Conservation (phyloP, 805 yeast genomes). For the Sugiyamaella americana region DNA sequence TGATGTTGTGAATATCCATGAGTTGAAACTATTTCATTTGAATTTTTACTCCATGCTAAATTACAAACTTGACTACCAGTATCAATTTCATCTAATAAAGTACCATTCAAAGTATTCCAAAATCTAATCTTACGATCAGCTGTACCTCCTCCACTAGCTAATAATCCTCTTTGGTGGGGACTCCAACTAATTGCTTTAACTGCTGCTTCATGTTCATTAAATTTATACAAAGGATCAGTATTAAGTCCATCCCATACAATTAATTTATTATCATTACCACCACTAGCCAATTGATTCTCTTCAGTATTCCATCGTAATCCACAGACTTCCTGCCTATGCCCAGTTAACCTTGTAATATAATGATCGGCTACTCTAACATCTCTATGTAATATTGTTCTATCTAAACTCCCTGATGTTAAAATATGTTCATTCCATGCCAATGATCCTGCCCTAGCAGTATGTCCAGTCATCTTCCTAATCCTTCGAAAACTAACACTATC, state of each 20-base stretch:
- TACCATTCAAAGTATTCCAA: slow-evolving; percentile 85
- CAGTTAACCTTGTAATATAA: slow-evolving; percentile 60
- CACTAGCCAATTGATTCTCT: slow-evolving; percentile 87
- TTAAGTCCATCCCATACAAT: slow-evolving; percentile 82
- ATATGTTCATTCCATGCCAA: slow-evolving; percentile 93
- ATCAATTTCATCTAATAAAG: slow-evolving; percentile 69
- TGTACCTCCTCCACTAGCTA: slow-evolving; percentile 97
- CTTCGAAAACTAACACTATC: slow-evolving; percentile 62
- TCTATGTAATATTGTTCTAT: slow-evolving; percentile 74
- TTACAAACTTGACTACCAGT: slow-evolving; percentile 97
- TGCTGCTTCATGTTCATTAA: slow-evolving; percentile 86
- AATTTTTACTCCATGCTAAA: slow-evolving; percentile 84
- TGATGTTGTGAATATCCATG: slow-evolving; percentile 93
- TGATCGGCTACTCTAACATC: slow-evolving; percentile 88
- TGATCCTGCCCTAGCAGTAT: slow-evolving; percentile 74
- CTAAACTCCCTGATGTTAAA: slow-evolving; percentile 81
- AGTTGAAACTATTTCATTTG: slow-evolving; percentile 87
- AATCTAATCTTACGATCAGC: slow-evolving; percentile 84
- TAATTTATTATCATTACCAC: slow-evolving; percentile 88
- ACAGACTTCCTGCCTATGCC: slow-evolving; percentile 92
- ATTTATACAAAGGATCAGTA: slow-evolving; percentile 60
- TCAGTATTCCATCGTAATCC: slow-evolving; percentile 91
- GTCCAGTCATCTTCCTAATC: slow-evolving; percentile 89
- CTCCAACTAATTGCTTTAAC: slow-evolving; percentile 97
- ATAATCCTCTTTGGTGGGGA: slow-evolving; percentile 88